These are phyloP conservation scores for Arxiozyma telluris DNA, from an alignment of 1,139 yeast species.

Conservation along the genomic window DNA sequence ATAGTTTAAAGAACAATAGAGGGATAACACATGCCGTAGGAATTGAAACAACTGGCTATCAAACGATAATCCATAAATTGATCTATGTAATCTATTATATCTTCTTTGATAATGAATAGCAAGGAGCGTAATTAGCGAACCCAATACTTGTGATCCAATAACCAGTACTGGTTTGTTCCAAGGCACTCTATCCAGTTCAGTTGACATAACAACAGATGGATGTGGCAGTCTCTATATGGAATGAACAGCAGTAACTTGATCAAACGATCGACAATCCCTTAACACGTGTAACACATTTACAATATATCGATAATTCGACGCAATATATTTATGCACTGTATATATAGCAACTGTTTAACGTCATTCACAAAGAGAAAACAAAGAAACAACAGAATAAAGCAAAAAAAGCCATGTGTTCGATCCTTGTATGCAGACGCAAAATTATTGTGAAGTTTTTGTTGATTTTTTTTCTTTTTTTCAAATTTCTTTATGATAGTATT, in stretches of 20 bases:
- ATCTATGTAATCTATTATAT: slow-evolving; percentile 24
- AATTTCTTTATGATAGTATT: neutral
- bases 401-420: neutral
- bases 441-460: too few relatives aligned
- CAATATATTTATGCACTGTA: neutral
- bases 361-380: neutral
- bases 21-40: slow-evolving; percentile 10
- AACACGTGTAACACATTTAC: neutral
- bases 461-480: too few relatives aligned
- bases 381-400: too few relatives aligned
- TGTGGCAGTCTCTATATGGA: neutral
- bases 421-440: neutral
- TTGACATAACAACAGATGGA: neutral
- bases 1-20: slow-evolving; percentile 22
- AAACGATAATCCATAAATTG: slow-evolving; percentile 29
- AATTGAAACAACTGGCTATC: slow-evolving; percentile 21
- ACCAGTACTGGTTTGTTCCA: neutral
- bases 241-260: neutral
- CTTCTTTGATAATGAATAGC: slow-evolving; percentile 21
- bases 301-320: too few relatives aligned
- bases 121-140: neutral
- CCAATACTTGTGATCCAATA: slow-evolving; percentile 4
- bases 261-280: neutral
- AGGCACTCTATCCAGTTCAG: neutral
- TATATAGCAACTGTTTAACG: neutral